Conservation (phyloP, 176 grass and related monocot species). For the Rhipidocladum racemiflorum region DNA sequence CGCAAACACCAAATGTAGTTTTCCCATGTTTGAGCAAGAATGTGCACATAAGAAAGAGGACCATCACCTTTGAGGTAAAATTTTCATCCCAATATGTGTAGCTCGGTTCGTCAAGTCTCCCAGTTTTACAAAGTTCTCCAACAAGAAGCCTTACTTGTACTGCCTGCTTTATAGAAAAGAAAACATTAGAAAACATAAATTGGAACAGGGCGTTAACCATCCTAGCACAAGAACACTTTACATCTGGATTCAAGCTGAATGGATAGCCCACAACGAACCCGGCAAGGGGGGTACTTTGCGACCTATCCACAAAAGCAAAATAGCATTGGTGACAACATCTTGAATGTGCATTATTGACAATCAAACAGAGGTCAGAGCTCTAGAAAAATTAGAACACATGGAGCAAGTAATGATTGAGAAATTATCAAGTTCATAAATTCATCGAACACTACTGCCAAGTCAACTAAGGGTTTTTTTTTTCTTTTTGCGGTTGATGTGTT, state of each 20-base stretch:
- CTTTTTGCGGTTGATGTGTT: not conserved
- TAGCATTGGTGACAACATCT: not conserved
- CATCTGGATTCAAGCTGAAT: conserved; percentile 58
- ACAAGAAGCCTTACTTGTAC: conserved; percentile 78
- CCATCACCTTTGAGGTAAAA: conserved; percentile 78
- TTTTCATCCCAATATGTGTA: conserved; percentile 97
- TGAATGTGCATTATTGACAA: not conserved
- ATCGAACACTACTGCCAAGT: not conserved
- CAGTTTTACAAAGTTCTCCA: conserved; percentile 68
- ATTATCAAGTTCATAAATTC: not conserved
- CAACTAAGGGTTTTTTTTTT: not conserved
- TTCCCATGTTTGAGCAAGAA: conserved; percentile 22
- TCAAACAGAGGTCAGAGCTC: not conserved
- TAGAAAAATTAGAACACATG: not conserved
- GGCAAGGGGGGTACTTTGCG: conserved; percentile 48
- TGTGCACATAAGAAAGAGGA: not conserved
- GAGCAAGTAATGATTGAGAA: conserved; percentile 9
- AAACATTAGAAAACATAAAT: conserved; percentile 38
- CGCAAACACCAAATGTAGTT: not conserved
- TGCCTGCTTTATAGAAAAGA: conserved; percentile 51
- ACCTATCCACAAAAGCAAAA: conserved; percentile 50
- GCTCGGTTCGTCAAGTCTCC: conserved; percentile 53
- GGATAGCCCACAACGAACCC: conserved; percentile 83
- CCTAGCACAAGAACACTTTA: conserved; percentile 26
- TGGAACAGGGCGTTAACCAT: not conserved